A percentile compares a stretch with the other conserved stretches of the same genome.
These are phyloP conservation scores for Postia placenta DNA, from an alignment of 768 basidiomycete genomes.

Conservation along the genomic window DNA sequence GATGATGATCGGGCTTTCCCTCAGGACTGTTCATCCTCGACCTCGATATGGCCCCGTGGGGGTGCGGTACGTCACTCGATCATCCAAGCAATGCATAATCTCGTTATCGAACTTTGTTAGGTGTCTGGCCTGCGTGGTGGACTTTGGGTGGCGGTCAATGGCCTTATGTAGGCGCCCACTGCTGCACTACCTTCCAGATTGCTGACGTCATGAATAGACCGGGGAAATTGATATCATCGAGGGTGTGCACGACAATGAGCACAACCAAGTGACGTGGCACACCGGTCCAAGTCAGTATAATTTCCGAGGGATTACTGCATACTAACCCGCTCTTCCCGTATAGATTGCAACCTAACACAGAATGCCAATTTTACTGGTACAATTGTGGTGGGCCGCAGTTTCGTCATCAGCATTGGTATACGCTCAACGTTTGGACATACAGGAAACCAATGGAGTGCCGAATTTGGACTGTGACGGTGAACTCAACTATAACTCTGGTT, in stretches of 20 bases:
- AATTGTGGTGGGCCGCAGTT: slow-evolving; percentile 42
- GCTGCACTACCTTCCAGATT: background rate
- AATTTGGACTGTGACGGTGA: slow-evolving; percentile 45
- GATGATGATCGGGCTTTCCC: background rate
- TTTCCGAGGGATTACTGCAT: background rate
- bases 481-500: slow-evolving; percentile 59
- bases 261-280: slow-evolving; percentile 83
- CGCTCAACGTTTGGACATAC: background rate
- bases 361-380: slow-evolving; percentile 56
- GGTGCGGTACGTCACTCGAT: slow-evolving; percentile 56
- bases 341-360: slow-evolving; percentile 55
- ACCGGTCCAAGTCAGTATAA: slow-evolving; percentile 48
- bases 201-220: slow-evolving; percentile 30
- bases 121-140: slow-evolving; percentile 85
- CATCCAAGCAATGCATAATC: background rate
- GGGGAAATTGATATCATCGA: slow-evolving; percentile 85
- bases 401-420: background rate
- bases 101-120: slow-evolving; percentile 27
- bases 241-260: slow-evolving; percentile 78
- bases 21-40: slow-evolving; percentile 74
- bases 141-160: slow-evolving; percentile 53
- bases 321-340: slow-evolving; percentile 6
- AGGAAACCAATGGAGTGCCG: slow-evolving; percentile 44
- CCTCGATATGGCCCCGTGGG: slow-evolving; percentile 79
- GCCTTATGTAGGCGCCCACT: slow-evolving; percentile 43